Percentiles rank a stretch among this genome's conserved stretches.
Conservation (phyloP, 2,329 filamentous ascomycete genomes). For the Fusarium sp. region DNA sequence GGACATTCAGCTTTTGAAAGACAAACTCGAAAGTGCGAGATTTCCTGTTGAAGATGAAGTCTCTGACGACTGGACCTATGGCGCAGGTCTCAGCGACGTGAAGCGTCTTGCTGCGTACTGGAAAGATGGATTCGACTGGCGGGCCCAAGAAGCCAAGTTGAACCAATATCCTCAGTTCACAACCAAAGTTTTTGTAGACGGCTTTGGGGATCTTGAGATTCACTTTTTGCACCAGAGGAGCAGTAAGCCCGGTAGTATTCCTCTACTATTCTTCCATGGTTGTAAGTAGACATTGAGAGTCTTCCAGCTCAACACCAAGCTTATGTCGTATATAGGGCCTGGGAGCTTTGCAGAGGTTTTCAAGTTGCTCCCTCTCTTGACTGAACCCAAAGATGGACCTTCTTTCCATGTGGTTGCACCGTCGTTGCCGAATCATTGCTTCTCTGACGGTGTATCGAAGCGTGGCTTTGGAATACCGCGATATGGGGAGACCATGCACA, state of each 20-base stretch:
- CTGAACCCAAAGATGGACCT: not conserved
- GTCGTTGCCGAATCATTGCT: not conserved
- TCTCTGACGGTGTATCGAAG: not conserved
- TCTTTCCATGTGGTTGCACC: not conserved
- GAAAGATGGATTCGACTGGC: not conserved
- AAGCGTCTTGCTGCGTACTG: not conserved
- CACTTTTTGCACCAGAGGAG: not conserved
- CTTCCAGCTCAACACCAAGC: no score
- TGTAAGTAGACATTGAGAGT: not conserved
- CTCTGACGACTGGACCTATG: not conserved
- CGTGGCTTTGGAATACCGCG: not conserved
- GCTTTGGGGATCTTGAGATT: not conserved
- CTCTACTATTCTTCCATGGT: not conserved
- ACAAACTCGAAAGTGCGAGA: not conserved
- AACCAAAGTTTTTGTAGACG: not conserved
- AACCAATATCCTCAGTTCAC: not conserved
- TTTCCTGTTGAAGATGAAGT: not conserved
- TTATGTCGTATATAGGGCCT: not conserved
- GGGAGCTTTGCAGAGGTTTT: constrained; percentile 1
- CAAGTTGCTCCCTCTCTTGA: not conserved
- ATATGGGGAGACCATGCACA: not conserved
- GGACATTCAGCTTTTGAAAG: not conserved
- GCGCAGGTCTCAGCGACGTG: not conserved
- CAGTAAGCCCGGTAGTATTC: not conserved
- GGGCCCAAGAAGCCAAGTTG: not conserved